Evolutionary conservation across 108 stramenopile species (phyloP), one percentile per base, ranked within the genome.

Genomic region (Chaetoceros muelleri): DNA sequence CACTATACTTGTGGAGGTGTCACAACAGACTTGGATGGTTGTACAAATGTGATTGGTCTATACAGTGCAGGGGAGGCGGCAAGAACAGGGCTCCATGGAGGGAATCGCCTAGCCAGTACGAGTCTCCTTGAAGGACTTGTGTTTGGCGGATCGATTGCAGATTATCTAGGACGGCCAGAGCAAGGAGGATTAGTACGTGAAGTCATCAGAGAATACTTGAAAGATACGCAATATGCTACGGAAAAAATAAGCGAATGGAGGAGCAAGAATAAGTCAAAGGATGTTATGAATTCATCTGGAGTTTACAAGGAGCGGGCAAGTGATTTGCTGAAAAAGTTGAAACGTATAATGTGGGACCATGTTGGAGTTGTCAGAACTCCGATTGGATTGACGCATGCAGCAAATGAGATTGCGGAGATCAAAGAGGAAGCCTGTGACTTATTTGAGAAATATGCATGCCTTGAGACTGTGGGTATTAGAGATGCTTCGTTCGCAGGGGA

Each of bases 1-100:
- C 95, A 96, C 60, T 96, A 96, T 57, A 90, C 90, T 5, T 96
- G 95, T 59, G 95, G 93, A 28, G 95, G 95, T 13, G 75, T 94
- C 1, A 61, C 75, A 5, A 92, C 91, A 2, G 90, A 95, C 58
- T 55, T 87, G 67, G 62, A 82, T 30, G 95, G 93, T 8, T 55
- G 76, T 30, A 87, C 80, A 20, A 68, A 54, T 47, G 48, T 86
- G 57, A 62, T 74, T 20, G 69, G 69, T 47, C 57, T 96, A 40
- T 93, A 79, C 53, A 89, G 87, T 0, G 93, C 92, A 0, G 95
- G 95, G 45, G 95, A 96, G 58, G 92, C 90, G 8, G 93, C 95
- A 2, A 57, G 95, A 44, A 96, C 95, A 16, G 95, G 95, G 13
- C 74, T 96, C 31, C 95, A 96, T 60, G 95, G 95, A 18, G 95